Base-by-base conservation (phyloP, 192 early-diverging fungal species). In the Powellomyces hirtus region DNA sequence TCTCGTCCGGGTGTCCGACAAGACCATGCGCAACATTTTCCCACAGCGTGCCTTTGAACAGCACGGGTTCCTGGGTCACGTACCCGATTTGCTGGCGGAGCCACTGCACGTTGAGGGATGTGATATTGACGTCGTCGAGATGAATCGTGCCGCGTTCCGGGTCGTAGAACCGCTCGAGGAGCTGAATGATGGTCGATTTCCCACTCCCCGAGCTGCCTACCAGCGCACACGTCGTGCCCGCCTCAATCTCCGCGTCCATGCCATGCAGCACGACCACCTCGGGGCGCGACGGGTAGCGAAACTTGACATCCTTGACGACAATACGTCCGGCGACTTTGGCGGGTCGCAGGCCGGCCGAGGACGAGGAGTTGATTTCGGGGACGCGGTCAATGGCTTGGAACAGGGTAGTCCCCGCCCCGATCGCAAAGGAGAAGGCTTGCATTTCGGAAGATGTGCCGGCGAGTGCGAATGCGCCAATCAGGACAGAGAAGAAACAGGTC, bases 11-110 rank as follows among this genome's bases (percentile, higher is more conserved):
- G 16, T 83, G 81, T 42, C 91, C 92, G 73, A 87, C 61, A 1
- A 71, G 50, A 16, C 80, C 77, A 37, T 73, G 85, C 6, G 86
- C 55, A 38, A 97, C 83, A 73, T 97, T 97, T 71, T 94, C 85
- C 72, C 81, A 81, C 58, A 97, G 88, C 33, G 87, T 81, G 57
- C 75, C 27, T 20, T 79, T 94, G 92, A 83, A 83, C 44, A 98
- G 83, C 37, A 96, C 87, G 1, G 94, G 96, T 72, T 92, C 93
- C 80, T 98, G 95, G 61, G 89, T 89, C 50, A 97, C 95, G 29
- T 97, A 81, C 37, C 94, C 95, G 55, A 98, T 91, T 55, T 92
- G 88, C 59, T 82, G 80, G 22, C 97, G 89, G 38, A 96, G 75
- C 83, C 89, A 96, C 29, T 81, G 72, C 35, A 96, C 79, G 52